Evolutionary conservation across 2,329 filamentous ascomycete genomes (phyloP), one percentile per base, ranked within the genome.

Genomic region (Zasmidium cellare): DNA sequence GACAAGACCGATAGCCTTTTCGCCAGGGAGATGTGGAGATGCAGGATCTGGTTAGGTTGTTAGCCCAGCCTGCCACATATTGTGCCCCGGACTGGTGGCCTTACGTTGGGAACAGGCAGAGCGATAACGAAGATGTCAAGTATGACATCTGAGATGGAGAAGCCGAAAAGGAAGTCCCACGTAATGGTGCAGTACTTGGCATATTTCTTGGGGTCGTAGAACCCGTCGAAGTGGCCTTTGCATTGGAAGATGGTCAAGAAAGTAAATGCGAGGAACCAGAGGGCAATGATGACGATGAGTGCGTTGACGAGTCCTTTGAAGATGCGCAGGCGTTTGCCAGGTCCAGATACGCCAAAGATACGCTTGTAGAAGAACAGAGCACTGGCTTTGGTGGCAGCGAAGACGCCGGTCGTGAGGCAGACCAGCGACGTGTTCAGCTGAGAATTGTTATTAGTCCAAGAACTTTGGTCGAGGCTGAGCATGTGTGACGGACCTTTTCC

Each of bases 321-420:
- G 24, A 52, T n/a, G 28, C 28, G 28, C 28, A 31, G 28, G 14
- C 50, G 50, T n/a, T n/a, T 38, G 31, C 35, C 25, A 3, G 31
- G 28, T 12, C 24, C 35, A 11, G 20, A 20, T 14, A 28, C 35
- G 28, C 28, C 19, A 28, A 52, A 52, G 50, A 52, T 52, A 18
- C 50, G 50, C 19, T 28, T 7, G 28, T 52, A 52, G 50, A 52
- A 45, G 38, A 41, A 23, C 9, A 52, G 20, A 19, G 50, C 50
- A 44, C 50, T 52, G 9, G 35, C 25, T 45, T 52, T 52, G 9
- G 50, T 52, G 18, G n/a, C 28, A 22, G 50, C 25, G 7, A 52
- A 24, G 50, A 31, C 28, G 14, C 28, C 28, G 28, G 28, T 31
- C 28, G 28, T 14, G 28, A 31, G 28, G 14, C 28, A 31, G 28